These are phyloP conservation scores for Talaromyces marneffei DNA, from an alignment of 2,329 filamentous ascomycete species.

Conservation along the genomic window DNA sequence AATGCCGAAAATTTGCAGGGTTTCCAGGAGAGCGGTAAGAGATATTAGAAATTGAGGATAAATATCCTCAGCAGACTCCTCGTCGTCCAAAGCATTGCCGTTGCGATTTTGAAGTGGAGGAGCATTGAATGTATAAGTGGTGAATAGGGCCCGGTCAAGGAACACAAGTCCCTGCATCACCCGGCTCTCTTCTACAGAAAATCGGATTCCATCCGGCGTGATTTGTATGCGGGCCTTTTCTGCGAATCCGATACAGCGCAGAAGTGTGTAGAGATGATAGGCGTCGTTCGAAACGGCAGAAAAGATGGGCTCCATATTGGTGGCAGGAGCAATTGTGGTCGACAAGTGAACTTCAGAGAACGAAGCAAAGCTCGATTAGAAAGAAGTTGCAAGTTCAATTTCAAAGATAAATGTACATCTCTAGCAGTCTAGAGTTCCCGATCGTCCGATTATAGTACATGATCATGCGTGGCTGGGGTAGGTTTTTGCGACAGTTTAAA, in stretches of 20 bases:
- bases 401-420: slow-evolving; percentile 13
- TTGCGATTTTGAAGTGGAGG: slow-evolving; percentile 25
- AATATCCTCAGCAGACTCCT: slow-evolving; percentile 23
- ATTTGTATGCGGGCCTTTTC: slow-evolving; percentile 64
- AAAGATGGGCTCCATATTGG: slow-evolving; percentile 44
- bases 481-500: slow-evolving; percentile 50
- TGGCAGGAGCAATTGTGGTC: slow-evolving; percentile 12
- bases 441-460: slow-evolving; percentile 34
- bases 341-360: slow-evolving; percentile 11
- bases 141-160: slow-evolving; percentile 83
- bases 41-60: slow-evolving; percentile 79
- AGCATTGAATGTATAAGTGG: slow-evolving; percentile 67
- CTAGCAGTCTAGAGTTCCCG: slow-evolving; percentile 28
- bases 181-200: slow-evolving; percentile 79
- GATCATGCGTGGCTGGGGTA: slow-evolving; percentile 18
- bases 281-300: slow-evolving; percentile 57
- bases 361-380: slow-evolving; percentile 3
- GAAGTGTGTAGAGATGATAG: slow-evolving; percentile 54
- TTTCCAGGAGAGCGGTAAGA: slow-evolving; percentile 80
- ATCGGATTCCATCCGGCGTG: slow-evolving; percentile 75
- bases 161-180: slow-evolving; percentile 89
- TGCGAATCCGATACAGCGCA: slow-evolving; percentile 58
- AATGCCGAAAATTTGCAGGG: slow-evolving; percentile 87
- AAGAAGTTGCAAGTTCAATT: slow-evolving; percentile 22
- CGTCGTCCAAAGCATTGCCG: slow-evolving; percentile 17